These are phyloP conservation scores for Psophocarpus tetragonolobus DNA, from an alignment of 306 rosid genomes.

Conservation along the genomic window DNA sequence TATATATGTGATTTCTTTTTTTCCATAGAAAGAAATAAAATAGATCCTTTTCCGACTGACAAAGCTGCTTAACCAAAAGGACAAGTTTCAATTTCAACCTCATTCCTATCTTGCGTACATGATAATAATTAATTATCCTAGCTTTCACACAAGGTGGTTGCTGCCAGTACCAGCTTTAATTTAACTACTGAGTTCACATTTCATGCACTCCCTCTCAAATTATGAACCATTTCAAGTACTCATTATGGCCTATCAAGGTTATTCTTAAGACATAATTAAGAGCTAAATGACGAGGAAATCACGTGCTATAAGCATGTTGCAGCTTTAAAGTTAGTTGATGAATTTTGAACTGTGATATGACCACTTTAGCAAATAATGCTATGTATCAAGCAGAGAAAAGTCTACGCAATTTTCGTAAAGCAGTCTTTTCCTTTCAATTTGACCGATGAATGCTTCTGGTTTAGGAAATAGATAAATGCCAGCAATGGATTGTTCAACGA, in stretches of 20 bases:
- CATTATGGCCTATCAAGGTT: neutral
- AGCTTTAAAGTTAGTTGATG: constrained; percentile 32
- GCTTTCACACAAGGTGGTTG: constrained; percentile 13
- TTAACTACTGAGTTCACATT: constrained; percentile 10
- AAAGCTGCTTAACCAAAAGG: constrained; percentile 25
- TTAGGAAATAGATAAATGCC: constrained; percentile 32
- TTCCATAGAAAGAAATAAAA: constrained; percentile 12
- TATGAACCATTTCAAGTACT: neutral
- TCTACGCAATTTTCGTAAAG: constrained; percentile 7
- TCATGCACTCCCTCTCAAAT: neutral
- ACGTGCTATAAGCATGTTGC: constrained; percentile 22
- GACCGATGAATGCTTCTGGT: constrained; percentile 37
- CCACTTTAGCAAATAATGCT: constrained; percentile 26
- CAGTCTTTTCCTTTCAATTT: constrained; percentile 39
- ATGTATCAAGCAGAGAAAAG: constrained; percentile 30
- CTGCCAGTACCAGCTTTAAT: constrained; percentile 22
- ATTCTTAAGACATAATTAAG: constrained; percentile 19
- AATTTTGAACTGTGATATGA: constrained; percentile 32
- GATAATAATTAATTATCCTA: constrained; percentile 19
- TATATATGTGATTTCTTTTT: neutral
- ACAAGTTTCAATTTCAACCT: constrained; percentile 43
- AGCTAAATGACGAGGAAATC: constrained; percentile 26
- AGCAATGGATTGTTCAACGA: constrained; percentile 43
- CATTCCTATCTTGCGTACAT: constrained; percentile 10
- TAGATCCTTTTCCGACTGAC: constrained; percentile 39